A percentile compares a stretch with the other conserved stretches of the same genome.
Conservation (phyloP, 257 asterid genomes). For the Gynochthodes officinalis region DNA sequence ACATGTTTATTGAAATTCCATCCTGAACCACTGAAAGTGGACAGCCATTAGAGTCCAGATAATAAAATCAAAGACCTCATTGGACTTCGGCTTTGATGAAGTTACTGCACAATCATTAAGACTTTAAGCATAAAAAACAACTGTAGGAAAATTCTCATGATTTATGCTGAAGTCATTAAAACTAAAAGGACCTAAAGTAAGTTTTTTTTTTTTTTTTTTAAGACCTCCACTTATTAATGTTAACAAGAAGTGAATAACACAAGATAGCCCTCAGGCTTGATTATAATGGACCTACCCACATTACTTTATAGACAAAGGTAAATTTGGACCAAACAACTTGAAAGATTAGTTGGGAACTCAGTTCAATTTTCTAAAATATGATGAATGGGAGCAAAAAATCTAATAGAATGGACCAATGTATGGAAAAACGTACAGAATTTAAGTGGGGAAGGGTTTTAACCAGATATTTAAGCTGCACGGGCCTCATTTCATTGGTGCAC, state of each 20-base stretch:
- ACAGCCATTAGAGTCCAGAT: not conserved
- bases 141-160: not conserved
- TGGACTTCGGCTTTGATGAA: too few species aligned
- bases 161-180: not conserved
- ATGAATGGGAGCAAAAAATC: not conserved
- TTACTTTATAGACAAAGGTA: not conserved
- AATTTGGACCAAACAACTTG: not conserved
- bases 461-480: not conserved
- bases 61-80: too few species aligned
- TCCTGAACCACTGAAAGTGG: not conserved
- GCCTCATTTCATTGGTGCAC: not conserved
- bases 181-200: not conserved
- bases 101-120: not conserved
- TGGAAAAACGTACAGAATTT: not conserved
- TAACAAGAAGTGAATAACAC: not conserved
- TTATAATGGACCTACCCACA: not conserved
- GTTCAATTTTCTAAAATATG: not conserved
- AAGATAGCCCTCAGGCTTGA: not conserved
- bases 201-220: too few species aligned
- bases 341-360: not conserved
- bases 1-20: not conserved
- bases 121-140: not conserved
- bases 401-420: not conserved
- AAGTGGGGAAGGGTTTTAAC: not conserved
- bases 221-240: not conserved